A percentile compares a stretch with the other conserved stretches of the same genome.
These are phyloP conservation scores for Globisporangium barbulae DNA, from an alignment of 352 stramenopile species.

Conservation along the genomic window DNA sequence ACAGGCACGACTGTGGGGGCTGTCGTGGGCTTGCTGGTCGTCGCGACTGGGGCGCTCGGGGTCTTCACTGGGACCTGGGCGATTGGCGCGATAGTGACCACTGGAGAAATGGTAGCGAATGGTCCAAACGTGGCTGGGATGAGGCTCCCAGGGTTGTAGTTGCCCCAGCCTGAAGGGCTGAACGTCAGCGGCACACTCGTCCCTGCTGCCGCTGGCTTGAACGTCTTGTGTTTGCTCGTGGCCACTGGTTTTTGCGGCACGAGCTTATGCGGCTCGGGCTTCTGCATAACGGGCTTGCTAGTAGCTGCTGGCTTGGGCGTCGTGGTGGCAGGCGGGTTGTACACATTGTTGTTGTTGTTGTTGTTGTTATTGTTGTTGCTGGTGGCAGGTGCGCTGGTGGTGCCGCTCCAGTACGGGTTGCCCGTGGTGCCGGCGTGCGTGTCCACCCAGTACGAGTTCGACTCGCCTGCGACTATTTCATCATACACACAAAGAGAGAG, in stretches of 20 bases:
- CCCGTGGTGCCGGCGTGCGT: conserved; percentile 12
- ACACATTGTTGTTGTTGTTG: conserved; percentile 5
- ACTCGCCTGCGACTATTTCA: neutral
- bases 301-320: neutral
- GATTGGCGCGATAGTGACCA: neutral
- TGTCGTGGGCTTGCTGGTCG: neutral
- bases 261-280: neutral
- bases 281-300: neutral
- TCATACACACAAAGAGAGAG: neutral
- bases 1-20: neutral
- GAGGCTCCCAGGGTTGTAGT: conserved; percentile 10
- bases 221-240: neutral
- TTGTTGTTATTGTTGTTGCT: conserved; percentile 12
- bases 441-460: conserved; percentile 13
- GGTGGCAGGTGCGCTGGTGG: neutral
- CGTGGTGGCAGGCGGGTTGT: no score
- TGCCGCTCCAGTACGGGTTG: conserved; percentile 13
- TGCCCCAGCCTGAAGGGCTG: conserved; percentile 10
- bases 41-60: neutral
- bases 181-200: conserved; percentile 10
- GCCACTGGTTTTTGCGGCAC: neutral
- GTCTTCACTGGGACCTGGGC: neutral
- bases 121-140: neutral
- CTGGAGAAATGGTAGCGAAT: neutral
- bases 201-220: conserved; percentile 1